Conservation (phyloP, 768 basidiomycete genomes). For the Collybia nuda region DNA sequence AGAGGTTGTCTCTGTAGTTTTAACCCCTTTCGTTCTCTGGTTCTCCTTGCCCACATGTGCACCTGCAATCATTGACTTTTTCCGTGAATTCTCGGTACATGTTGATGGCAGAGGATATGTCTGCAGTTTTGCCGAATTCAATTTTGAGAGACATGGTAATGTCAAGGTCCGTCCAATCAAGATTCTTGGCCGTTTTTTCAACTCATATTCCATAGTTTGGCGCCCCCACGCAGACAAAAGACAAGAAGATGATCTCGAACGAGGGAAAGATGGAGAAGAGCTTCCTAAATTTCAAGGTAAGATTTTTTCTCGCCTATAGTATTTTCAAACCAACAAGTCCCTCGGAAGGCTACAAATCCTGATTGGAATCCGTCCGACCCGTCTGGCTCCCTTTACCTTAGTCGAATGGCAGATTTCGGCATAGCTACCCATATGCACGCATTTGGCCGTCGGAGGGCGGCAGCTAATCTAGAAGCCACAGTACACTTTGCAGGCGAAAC, state of each 20-base stretch:
- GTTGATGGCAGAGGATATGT: slow-evolving; percentile 96
- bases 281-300: slow-evolving; percentile 88
- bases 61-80: slow-evolving; percentile 92
- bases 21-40: slow-evolving; percentile 94
- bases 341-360: slow-evolving; percentile 78
- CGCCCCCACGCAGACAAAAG: slow-evolving; percentile 67
- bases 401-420: slow-evolving; percentile 73
- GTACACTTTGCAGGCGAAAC: slow-evolving; percentile 34
- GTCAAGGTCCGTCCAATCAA: slow-evolving; percentile 58
- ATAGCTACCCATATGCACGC: slow-evolving; percentile 42
- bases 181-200: background rate
- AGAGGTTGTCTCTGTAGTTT: slow-evolving; percentile 86
- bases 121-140: slow-evolving; percentile 97
- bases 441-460: slow-evolving; percentile 27
- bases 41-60: slow-evolving; percentile 89
- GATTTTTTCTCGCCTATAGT: background rate
- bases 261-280: slow-evolving; percentile 99
- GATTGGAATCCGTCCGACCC: slow-evolving; percentile 95
- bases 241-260: slow-evolving; percentile 79
- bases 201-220: slow-evolving; percentile 59
- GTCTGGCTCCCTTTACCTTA: slow-evolving; percentile 86
- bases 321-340: background rate
- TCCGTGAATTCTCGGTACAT: slow-evolving; percentile 96
- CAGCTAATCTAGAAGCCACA: slow-evolving; percentile 18
- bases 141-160: slow-evolving; percentile 93